phyloP scores from a whole-genome alignment of 305 asterid genomes.

The Nicotiana rustica region DNA sequence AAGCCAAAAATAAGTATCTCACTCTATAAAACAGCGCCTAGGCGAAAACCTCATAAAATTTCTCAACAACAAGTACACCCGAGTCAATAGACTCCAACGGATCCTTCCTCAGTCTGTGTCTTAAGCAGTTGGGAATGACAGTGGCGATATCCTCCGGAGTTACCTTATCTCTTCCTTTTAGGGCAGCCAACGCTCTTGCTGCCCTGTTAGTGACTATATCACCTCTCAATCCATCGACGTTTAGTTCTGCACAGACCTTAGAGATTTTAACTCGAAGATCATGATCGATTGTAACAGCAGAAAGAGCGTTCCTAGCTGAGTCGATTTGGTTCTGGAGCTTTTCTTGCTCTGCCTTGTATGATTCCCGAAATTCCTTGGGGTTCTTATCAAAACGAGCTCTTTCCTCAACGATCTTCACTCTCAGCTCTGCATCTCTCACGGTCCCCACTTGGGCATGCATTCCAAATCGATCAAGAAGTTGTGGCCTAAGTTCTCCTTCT shows the following conservation, averaged over 20 bases:
- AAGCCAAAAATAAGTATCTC: slow-evolving; percentile 30
- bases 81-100: slow-evolving; percentile 96
- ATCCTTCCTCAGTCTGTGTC: slow-evolving; percentile 93
- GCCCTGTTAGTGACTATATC: slow-evolving; percentile 92
- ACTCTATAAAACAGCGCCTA: slow-evolving; percentile 41
- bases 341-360: slow-evolving; percentile 79
- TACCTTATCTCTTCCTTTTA: slow-evolving; percentile 82
- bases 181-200: slow-evolving; percentile 88
- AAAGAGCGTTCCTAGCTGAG: slow-evolving; percentile 69
- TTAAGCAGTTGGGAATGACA: slow-evolving; percentile 90
- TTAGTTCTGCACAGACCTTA: slow-evolving; percentile 85
- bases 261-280: slow-evolving; percentile 91
- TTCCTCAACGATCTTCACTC: slow-evolving; percentile 94
- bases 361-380: slow-evolving; percentile 79
- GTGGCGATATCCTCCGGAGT: slow-evolving; percentile 84
- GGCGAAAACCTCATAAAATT: slow-evolving; percentile 84
- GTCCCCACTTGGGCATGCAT: slow-evolving; percentile 99
- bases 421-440: slow-evolving; percentile 88
- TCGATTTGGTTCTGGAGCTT: slow-evolving; percentile 82
- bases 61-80: slow-evolving; percentile 88
- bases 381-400: slow-evolving; percentile 81
- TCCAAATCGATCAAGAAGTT: slow-evolving; percentile 95
- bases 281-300: slow-evolving; percentile 71
- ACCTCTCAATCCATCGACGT: slow-evolving; percentile 94
- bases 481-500: slow-evolving; percentile 99